Evolutionary conservation across 2,329 filamentous ascomycete genomes (phyloP), one percentile per base, ranked within the genome.

Genomic region (Gaeumannomyces tritici): DNA sequence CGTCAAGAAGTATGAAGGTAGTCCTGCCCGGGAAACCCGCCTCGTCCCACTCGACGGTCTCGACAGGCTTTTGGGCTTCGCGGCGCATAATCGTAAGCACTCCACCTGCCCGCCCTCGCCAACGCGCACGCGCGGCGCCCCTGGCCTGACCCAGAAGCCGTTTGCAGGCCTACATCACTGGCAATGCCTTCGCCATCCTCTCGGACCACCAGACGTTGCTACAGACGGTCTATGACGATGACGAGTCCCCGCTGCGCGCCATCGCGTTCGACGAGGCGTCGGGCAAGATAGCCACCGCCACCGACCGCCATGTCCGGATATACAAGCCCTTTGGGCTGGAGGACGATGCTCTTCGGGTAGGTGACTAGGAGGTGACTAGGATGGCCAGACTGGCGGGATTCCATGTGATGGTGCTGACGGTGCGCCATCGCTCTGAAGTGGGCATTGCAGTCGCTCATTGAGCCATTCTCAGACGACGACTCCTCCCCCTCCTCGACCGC

Each of bases 211-310:
- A 88, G 65, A 84, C 84, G 62, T 84, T 97, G 66, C 76, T 96
- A 42, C 95, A 99, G 74, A 97, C 93, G 4, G 89, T 96, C 67
- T 96, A 96, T 77, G 87, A 95, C 70, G 89, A 96, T 70, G 85
- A 90, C 67, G 80, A 86, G 28, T 80, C 77, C 21, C 72, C 74
- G 35, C 77, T 98, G 31, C 84, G 91, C 66, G 89, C 91, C 31
- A 85, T 98, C 66, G 83, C 86, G 33, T 84, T 98, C 65, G 90
- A 98, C 70, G 89, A 96, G 71, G 77, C 80, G 24, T 89, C 89
- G 11, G 95, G 93, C 59, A 96, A 91, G 78, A 91, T 98, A 73
- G 91, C 91, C 55, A 85, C 87, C 26, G 90, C 88, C 68, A 89
- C 89, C 33, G 79, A 81, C 26, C 76, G 76, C 27, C 79, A 83